These are phyloP conservation scores for Isoetes taiwanensis DNA, from an alignment of 75 land plant species.

Conservation along the genomic window DNA sequence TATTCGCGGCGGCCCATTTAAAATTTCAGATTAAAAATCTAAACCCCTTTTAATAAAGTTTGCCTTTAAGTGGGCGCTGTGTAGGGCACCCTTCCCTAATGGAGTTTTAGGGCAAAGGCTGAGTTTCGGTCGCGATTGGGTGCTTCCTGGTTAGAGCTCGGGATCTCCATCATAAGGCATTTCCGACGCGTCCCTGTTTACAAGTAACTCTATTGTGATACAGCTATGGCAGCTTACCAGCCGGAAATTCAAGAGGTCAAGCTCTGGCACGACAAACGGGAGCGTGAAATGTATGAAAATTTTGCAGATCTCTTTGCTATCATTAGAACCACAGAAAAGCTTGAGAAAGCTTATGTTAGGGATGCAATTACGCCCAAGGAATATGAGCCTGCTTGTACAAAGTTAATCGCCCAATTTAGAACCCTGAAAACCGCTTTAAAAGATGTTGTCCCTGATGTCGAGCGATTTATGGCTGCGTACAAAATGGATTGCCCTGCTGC, in stretches of 20 bases:
- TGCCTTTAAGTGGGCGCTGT: too few relatives aligned
- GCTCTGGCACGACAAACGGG: slow-evolving; percentile 92
- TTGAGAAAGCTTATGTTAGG: slow-evolving; percentile 85
- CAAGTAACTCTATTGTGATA: too few relatives aligned
- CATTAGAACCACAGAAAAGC: slow-evolving; percentile 85
- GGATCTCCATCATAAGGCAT: too few relatives aligned
- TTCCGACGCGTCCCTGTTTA: too few relatives aligned
- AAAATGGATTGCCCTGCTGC: slow-evolving; percentile 90
- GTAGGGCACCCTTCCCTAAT: too few relatives aligned
- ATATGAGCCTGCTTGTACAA: slow-evolving; percentile 77
- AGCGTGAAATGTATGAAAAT: slow-evolving; percentile 84
- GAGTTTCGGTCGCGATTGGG: too few relatives aligned
- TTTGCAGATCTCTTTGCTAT: slow-evolving; percentile 89
- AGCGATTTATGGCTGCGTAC: slow-evolving; percentile 77
- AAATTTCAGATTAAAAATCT: too few relatives aligned
- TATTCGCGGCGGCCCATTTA: too few relatives aligned
- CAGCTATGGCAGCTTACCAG: too few relatives aligned
- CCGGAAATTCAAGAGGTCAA: slow-evolving; percentile 55
- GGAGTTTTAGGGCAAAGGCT: too few relatives aligned
- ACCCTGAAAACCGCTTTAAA: slow-evolving; percentile 59
- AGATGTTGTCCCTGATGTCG: slow-evolving; percentile 66
- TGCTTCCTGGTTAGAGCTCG: too few relatives aligned
- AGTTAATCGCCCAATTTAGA: slow-evolving; percentile 89
- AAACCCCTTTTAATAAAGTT: too few relatives aligned
- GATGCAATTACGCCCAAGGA: slow-evolving; percentile 60